Base-by-base conservation (phyloP, 441 rosid genomes). In the Sinapis alba region DNA sequence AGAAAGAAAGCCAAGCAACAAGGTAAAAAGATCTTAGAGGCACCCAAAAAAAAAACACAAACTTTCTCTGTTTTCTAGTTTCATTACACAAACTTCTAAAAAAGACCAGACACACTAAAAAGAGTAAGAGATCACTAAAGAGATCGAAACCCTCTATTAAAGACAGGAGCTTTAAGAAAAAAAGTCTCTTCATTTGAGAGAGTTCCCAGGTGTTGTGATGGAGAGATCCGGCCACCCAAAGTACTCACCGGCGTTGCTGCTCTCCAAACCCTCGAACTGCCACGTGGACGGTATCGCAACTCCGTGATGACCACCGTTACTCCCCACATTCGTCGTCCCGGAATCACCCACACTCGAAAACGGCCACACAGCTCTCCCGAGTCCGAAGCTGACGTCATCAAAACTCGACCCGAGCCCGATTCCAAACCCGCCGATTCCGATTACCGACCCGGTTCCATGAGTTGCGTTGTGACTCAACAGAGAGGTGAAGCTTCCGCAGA, bases 151-250 rank as follows among this genome's bases (percentile, higher is more conserved):
- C 57, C 65, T 61, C 73, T 59, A 0, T 0, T 3, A 60, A 53
- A 78, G 60, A 20, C 43, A 6, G 41, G 71, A 77, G 76, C 68
- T 65, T 65, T 43, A 8, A 26, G 12, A 34, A 34, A 34, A 9
- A 45, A 6, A 45, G 16, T 36, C 23, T 18, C 12, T 56, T 90
- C 87, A 94, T 75, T 88, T 92, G 57, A 87, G 88, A 9, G 89
- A 85, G 83, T 85, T 88, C 65, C 93, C 94, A 9, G 92, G 88
- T 6, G 97, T 90, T 18, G 97, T 90, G 71, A 94, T 94, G 15
- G 98, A 92, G n/a, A 90, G 89, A 64, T 92, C 97, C 16, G 95
- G 92, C 97, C 94, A 91, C 43, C 92, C 73, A 62, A 90, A 89
- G 84, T 89, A 89, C 75, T 86, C 98, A 13, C 68, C 76, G 16